A percentile compares a stretch with the other conserved stretches of the same genome.
phyloP scores from a whole-genome alignment of 177 flowering plant genomes.

The Vitis hybrid region DNA sequence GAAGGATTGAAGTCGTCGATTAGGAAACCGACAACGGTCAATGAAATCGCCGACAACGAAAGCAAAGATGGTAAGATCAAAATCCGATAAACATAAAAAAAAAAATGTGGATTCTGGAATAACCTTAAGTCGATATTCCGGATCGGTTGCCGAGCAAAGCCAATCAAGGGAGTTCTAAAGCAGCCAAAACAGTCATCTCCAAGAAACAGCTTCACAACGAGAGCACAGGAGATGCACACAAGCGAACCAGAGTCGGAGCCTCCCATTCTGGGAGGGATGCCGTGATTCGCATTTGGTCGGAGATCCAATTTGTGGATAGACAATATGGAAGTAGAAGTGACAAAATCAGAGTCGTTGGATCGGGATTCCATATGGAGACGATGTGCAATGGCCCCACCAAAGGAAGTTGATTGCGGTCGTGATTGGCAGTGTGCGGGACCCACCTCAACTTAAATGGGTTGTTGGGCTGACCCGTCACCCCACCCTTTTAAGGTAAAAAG shows the following conservation, averaged over 20 bases:
- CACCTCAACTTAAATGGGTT: conserved; percentile 10
- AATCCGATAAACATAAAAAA: too few species aligned
- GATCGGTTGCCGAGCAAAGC: conserved; percentile 1
- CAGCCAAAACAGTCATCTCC: not conserved
- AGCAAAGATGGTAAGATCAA: too few species aligned
- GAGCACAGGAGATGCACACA: not conserved
- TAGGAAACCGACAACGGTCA: conserved; percentile 15
- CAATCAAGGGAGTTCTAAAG: not conserved
- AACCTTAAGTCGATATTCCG: conserved; percentile 33
- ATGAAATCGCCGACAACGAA: not conserved
- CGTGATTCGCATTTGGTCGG: conserved; percentile 58
- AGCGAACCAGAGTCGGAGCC: conserved; percentile 4
- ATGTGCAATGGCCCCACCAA: conserved; percentile 16
- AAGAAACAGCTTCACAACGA: conserved; percentile 4
- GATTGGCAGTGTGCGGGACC: conserved; percentile 27
- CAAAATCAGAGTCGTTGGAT: conserved; percentile 15
- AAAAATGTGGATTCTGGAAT: conserved; percentile 33
- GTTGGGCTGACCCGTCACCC: conserved; percentile 13
- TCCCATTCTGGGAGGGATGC: conserved; percentile 45
- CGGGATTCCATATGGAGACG: conserved; percentile 9
- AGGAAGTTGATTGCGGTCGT: conserved; percentile 15
- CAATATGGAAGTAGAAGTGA: conserved; percentile 19
- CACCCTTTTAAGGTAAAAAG: not conserved
- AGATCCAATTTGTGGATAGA: conserved; percentile 36
- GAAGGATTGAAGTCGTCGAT: conserved; percentile 30